A percentile compares a stretch with the other conserved stretches of the same genome.
phyloP scores from a whole-genome alignment of 352 stramenopile species.

The Pythium apleroticum region DNA sequence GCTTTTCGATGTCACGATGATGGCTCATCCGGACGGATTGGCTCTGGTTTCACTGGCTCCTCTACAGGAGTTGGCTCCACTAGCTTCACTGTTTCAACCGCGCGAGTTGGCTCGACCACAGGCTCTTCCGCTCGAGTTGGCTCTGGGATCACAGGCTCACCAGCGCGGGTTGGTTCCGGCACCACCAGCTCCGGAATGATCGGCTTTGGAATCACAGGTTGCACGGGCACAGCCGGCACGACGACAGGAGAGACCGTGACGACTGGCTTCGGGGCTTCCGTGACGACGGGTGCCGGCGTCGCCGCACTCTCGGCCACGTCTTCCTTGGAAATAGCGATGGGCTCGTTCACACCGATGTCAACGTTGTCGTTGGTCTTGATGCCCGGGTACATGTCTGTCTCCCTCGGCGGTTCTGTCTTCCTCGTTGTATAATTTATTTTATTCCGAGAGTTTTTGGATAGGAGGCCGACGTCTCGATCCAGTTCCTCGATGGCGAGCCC shows the following conservation, averaged over 20 bases:
- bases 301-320: background rate
- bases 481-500: too few relatives aligned
- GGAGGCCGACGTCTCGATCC: too few relatives aligned
- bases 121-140: background rate
- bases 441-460: too few relatives aligned
- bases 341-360: background rate
- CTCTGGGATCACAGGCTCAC: background rate
- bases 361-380: conserved; percentile 1
- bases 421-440: too few relatives aligned
- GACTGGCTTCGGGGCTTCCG: background rate
- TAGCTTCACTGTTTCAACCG: background rate
- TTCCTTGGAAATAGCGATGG: background rate
- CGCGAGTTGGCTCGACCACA: background rate
- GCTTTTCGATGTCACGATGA: too few relatives aligned
- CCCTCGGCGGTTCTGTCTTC: too few relatives aligned
- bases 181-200: background rate
- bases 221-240: background rate
- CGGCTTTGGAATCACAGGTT: background rate
- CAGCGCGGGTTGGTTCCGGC: background rate
- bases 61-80: too few relatives aligned
- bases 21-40: too few relatives aligned
- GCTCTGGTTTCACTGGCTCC: too few relatives aligned
- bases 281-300: background rate
- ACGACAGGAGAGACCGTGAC: background rate
- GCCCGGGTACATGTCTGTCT: background rate